phyloP scores from a whole-genome alignment of 2,329 filamentous ascomycete genomes.

The Penicillium digitatum region DNA sequence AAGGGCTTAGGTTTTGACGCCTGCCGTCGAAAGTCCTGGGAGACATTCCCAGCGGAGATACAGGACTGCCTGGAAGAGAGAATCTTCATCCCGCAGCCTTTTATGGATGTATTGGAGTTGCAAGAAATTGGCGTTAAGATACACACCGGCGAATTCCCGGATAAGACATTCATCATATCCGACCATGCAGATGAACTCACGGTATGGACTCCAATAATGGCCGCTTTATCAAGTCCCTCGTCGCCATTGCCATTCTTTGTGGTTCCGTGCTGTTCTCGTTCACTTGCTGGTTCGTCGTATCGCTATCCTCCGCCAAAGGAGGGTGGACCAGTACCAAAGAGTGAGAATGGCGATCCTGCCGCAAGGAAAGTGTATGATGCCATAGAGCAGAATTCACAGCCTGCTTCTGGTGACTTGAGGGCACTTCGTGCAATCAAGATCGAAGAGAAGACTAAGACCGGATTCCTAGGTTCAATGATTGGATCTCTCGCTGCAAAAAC shows the following conservation, averaged over 20 bases:
- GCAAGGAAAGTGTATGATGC: constrained; percentile 1
- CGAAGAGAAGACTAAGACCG: constrained; percentile 28
- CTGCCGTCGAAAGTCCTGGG: constrained; percentile 79
- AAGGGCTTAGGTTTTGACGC: constrained; percentile 89
- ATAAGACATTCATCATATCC: constrained; percentile 83
- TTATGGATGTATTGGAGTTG: constrained; percentile 30
- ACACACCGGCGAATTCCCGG: constrained; percentile 61
- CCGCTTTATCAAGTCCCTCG: constrained; percentile 51
- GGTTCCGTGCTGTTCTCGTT: constrained; percentile 93
- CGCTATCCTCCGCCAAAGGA: constrained; percentile 46
- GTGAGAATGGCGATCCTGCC: constrained; percentile 12
- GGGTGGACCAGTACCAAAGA: constrained; percentile 43
- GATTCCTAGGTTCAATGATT: constrained; percentile 64
- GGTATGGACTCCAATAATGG: constrained; percentile 89
- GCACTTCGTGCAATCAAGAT: constrained; percentile 38
- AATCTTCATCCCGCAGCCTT: constrained; percentile 57
- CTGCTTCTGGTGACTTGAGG: constrained; percentile 40
- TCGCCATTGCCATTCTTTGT: constrained; percentile 79
- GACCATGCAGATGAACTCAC: constrained; percentile 98
- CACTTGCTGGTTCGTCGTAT: constrained; percentile 69
- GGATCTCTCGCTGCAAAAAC: constrained; percentile 80
- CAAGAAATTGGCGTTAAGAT: constrained; percentile 20
- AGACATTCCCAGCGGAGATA: constrained; percentile 57
- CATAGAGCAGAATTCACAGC: constrained; percentile 25
- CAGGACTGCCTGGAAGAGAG: constrained; percentile 54